Conservation (phyloP, 2,329 filamentous ascomycete species). For the Hypoxylon sp. region DNA sequence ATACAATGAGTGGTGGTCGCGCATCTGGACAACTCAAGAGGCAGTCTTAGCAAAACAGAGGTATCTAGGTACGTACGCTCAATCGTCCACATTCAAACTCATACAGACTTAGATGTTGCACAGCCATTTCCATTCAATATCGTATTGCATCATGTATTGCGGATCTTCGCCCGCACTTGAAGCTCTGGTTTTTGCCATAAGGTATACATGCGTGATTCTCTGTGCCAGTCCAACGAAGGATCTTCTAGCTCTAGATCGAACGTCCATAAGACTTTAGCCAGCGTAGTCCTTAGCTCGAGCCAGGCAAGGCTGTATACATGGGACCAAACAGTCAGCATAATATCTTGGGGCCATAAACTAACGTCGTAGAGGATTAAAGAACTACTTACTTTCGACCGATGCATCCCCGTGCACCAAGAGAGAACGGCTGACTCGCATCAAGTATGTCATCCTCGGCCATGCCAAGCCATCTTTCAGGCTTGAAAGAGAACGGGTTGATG, state of each 20-base stretch:
- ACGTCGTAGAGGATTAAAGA: too few relatives aligned
- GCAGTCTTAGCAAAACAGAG: too few relatives aligned
- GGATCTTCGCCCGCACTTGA: conserved; percentile 22
- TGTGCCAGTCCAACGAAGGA: conserved; percentile 37
- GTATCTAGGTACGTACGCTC: too few relatives aligned
- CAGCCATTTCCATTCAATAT: too few relatives aligned
- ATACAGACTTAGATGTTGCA: too few relatives aligned
- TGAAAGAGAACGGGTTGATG: conserved; percentile 20
- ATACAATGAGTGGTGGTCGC: too few relatives aligned
- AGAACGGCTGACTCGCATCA: conserved; percentile 35
- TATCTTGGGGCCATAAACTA: too few relatives aligned
- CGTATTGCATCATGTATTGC: too few relatives aligned
- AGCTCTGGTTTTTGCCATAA: conserved; percentile 39
- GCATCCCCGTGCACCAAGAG: conserved; percentile 28
- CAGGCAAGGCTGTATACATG: conserved; percentile 25
- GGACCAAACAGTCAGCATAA: too few relatives aligned
- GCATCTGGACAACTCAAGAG: too few relatives aligned
- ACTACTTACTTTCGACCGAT: conserved; percentile 31
- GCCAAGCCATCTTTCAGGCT: conserved; percentile 36
- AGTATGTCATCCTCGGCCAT: conserved; percentile 21
- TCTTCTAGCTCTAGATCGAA: conserved; percentile 37
- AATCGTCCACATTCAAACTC: too few relatives aligned
- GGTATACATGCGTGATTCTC: conserved; percentile 37
- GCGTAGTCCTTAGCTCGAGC: conserved; percentile 18
- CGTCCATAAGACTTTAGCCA: conserved; percentile 31